Base-by-base conservation (phyloP, 176 grass and related monocot genomes). In the Stipa capillata region DNA sequence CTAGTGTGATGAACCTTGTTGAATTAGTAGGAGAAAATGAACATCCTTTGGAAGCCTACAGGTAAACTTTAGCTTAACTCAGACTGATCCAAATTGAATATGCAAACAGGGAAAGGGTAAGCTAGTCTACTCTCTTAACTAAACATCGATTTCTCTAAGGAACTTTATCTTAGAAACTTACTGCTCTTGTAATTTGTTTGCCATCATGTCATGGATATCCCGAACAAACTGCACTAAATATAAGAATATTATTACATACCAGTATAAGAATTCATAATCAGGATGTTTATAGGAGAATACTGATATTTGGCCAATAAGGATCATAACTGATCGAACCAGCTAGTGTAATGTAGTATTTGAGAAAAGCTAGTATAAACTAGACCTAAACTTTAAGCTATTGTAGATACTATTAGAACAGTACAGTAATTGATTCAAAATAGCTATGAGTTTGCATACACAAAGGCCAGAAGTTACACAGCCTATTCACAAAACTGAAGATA, bases 191-290 rank as follows among this genome's bases (percentile, higher is more conserved):
- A 83, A 52, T 73, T 83, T 98, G 72, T 57, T 92, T 77, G 88
- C 92, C 95, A 98, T 98, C 95, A 98, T 94, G 68, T 89, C 89
- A 87, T 90, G 95, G 49, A 98, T 94, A 70, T 94, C 87, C 72
- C 86, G 84, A 66, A 98, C 83, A 92, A 98, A 98, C 95, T 98
- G 87, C 78, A 94, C 61, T 63, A 57, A 27, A 85, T 64, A 61
- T 71, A 64, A 65, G 29, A n/a, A 37, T 67, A 62, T 73, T n/a
- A n/a, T n/a, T 42, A 79, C 55, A 54, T 68, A 53, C 16, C 69
- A 43, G 3, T 39, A 78, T 42, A 59, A 67, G 13, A 84, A 59
- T 56, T 41, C 20, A 75, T 43, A 67, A 79, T 33, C 29, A 79
- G 48, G 17, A 28, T 55, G 37, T 69, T 69, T 75, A 39, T 51